Base-by-base conservation (phyloP, 371 early-diverging fungal genomes). In the Syncephalastrum racemosum region DNA sequence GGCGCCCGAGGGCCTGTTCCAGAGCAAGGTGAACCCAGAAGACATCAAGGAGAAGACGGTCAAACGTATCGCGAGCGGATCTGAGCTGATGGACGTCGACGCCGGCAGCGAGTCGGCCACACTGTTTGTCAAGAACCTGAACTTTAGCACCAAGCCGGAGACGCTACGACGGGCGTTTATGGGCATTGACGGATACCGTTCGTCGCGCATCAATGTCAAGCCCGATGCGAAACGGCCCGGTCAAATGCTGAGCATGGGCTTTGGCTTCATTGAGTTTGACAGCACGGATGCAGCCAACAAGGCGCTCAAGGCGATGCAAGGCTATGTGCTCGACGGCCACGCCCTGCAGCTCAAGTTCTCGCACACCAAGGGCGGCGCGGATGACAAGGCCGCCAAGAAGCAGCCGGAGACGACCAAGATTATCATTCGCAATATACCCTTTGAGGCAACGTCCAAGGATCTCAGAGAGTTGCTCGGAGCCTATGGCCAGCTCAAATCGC, bases 371-470 rank as follows among this genome's bases (percentile, higher is more conserved):
- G 79, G 91, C 58, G 79, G 91, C 58, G 92, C 94, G 22, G 83
- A 89, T 53, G 83, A 78, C 23, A 70, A 65, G 13, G 59, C 79
- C n/a, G 63, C 53, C 12, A 53, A 53, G 46, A 55, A 75, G 8
- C 77, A 74, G 57, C 68, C 73, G 20, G 81, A 73, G 27, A 73
- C 71, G 24, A 91, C 91, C 46, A 99, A 99, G 71, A 72, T 99
- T 52, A 78, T 99, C 22, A 88, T 99, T 23, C 95, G 96, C 58
- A 99, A 99, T 79, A 84, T 99, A 50, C 98, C 99, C 43, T 99
- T 99, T 73, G 98, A 99, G 79, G 98, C 99, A 10, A 94, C 98
- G 18, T 88, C 91, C 66, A 90, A 90, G 70, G 99, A 99, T 62
- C 71, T 99, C 50, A 84, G 83, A 39, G 90, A 94, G 63, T 76